These are phyloP conservation scores for Candida corydali DNA, from an alignment of 805 yeast genomes.

Conservation along the genomic window DNA sequence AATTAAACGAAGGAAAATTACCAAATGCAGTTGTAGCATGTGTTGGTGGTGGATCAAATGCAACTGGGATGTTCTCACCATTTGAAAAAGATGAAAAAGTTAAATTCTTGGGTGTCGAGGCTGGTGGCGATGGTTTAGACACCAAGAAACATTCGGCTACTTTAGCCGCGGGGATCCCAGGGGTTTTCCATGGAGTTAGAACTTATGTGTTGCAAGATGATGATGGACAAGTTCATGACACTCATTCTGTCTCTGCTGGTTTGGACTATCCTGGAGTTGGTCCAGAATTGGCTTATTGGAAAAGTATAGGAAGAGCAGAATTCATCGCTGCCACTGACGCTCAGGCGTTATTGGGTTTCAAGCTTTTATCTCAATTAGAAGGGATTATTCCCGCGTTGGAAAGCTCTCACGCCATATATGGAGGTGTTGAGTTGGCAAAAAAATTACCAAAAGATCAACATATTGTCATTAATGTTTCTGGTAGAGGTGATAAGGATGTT, in stretches of 20 bases:
- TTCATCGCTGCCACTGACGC: slow-evolving; percentile 93
- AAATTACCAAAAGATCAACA: slow-evolving; percentile 74
- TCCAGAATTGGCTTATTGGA: slow-evolving; percentile 96
- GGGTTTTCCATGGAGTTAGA: slow-evolving; percentile 97
- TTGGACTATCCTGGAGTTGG: slow-evolving; percentile 99
- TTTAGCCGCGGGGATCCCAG: slow-evolving; percentile 89
- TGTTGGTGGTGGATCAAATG: slow-evolving; percentile 99
- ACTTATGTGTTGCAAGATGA: slow-evolving; percentile 86
- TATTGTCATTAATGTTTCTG: slow-evolving; percentile 85
- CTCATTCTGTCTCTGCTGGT: slow-evolving; percentile 98
- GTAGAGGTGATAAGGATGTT: slow-evolving; percentile 99
- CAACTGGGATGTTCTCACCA: slow-evolving; percentile 93
- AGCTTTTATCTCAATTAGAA: slow-evolving; percentile 82
- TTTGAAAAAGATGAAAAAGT: slow-evolving; percentile 80
- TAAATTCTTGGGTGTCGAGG: slow-evolving; percentile 88
- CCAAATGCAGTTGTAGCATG: slow-evolving; percentile 97
- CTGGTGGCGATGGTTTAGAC: slow-evolving; percentile 96
- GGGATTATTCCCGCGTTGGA: slow-evolving; percentile 99
- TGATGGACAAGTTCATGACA: slow-evolving; percentile 96
- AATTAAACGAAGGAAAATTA: slow-evolving; percentile 71
- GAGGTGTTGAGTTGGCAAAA: slow-evolving; percentile 84
- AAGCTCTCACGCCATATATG: slow-evolving; percentile 93
- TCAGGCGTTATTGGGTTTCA: slow-evolving; percentile 91
- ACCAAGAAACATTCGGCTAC: slow-evolving; percentile 92
- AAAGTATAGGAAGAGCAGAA: slow-evolving; percentile 85